Base-by-base conservation (phyloP, 176 grass and related monocot species). In the Hordeum marinum region DNA sequence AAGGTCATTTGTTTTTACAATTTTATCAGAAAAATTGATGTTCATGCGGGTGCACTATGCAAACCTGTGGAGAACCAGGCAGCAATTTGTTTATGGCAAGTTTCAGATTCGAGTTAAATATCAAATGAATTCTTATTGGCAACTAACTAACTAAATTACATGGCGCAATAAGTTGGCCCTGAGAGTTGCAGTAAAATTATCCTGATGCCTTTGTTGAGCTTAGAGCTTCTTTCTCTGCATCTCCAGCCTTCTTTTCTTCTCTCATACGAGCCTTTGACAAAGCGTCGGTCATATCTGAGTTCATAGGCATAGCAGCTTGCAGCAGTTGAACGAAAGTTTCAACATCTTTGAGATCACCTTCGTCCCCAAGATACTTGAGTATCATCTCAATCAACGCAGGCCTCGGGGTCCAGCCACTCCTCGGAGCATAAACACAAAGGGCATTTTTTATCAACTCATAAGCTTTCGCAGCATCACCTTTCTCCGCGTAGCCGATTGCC, bases 381-480 rank as follows among this genome's bases (percentile, higher is more conserved):
- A 97, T 93, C 62, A 79, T 86, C 50, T 89, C 81, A 35, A 97
- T 69, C 35, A 93, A 79, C 1, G 52, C 73, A 77, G 85, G 9
- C 61, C 92, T 91, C 48, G 87, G 90, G 20, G 54, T 87, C 95
- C 95, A 94, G 15, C 88, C 90, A 18, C 40, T 63, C 20, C 88
- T 85, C 8, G 92, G 89, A 60, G 10, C 14, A 42, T 91, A 93
- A 9, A 88, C 88, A 54, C 37, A 76, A 1, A 97, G 89, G 15
- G 90, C 95, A 63, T 91, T 91, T 61, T 91, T 94, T 24, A 79
- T 93, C 13, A 94, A 72, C 81, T 94, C 88, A 72, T 94, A 85
- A 14, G 92, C 87, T 67, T 98, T 98, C 3, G 18, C 79, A 12
- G 34, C 80, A 77, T 90, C 72, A 41, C 87, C 84, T 78, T 91